These are phyloP conservation scores for Solanum ossicruentum DNA, from an alignment of 257 asterid species.

Conservation along the genomic window DNA sequence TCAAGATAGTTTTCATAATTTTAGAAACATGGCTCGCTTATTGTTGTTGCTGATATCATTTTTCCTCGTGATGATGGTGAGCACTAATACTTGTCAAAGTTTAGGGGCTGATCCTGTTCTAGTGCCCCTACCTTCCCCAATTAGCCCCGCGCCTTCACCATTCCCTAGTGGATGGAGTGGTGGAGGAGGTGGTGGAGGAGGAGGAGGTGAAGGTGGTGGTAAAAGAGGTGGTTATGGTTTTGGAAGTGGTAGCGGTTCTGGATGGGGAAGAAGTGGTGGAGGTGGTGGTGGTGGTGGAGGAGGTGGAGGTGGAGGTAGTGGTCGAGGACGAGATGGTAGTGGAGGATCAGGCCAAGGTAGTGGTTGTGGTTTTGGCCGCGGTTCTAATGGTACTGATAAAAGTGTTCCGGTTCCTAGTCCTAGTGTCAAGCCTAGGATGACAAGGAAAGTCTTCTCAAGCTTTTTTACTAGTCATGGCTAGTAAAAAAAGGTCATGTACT, in stretches of 20 bases:
- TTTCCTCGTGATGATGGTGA: background rate
- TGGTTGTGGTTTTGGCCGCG: background rate
- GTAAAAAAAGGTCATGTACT: background rate
- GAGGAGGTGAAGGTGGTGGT: background rate
- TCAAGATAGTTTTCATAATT: background rate
- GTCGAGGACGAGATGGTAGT: background rate
- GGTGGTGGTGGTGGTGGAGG: background rate
- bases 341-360: background rate
- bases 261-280: background rate
- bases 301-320: background rate
- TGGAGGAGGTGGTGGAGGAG: background rate
- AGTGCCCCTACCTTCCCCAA: background rate
- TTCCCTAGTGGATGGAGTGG: background rate
- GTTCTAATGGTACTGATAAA: background rate
- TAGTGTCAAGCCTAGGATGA: background rate
- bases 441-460: background rate
- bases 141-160: background rate
- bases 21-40: background rate
- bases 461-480: background rate
- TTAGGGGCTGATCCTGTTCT: background rate
- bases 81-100: background rate
- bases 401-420: background rate
- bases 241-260: background rate
- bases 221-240: background rate
- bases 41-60: background rate